Base-by-base conservation (phyloP, 768 basidiomycete species). In the Pleurotus eryngii region DNA sequence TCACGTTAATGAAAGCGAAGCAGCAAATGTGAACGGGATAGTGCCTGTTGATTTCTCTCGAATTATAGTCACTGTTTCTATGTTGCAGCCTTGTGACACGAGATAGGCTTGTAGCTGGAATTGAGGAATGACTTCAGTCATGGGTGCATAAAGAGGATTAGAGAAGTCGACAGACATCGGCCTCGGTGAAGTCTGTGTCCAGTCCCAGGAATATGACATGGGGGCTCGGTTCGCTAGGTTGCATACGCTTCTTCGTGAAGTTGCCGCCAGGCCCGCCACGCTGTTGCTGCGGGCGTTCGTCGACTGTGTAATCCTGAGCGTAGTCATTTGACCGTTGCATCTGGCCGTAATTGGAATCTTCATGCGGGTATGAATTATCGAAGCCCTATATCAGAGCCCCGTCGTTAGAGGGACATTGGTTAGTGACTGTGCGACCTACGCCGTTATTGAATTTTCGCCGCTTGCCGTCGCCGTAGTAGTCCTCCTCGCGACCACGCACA, bases 171-270 rank as follows among this genome's bases (percentile, higher is more conserved):
- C 89, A 76, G 74, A 97, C 95, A 80, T 95, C 93, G 65, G 89
- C 86, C 79, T 97, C 95, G 55, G 88, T 89, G 67, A 95, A 91
- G 71, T 94, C 93, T 57, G 87, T 85, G 71, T 97, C 95, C 58
- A 98, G 73, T 56, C 95, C 95, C 60, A 98, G 85, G 72, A 97
- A 96, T 67, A 97, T 96, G 69, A 98, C 91, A 75, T 98, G 94
- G 46, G 87, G 85, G 68, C 90, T 92, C 47, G 91, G 87, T 69
- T 92, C 90, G 55, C 91, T 94, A 27, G 91, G 88, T 57, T 83
- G 77, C 42, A 91, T 79, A 54, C 90, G 88, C 70, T 92, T 91
- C 78, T 91, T 91, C 68, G 68, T 68, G 65, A 81, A 80, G 51
- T 54, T 39, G 55, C 70, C 68, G 46, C 68, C 72, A 50, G 67